Evolutionary conservation across 176 grass and related monocot genomes (phyloP), one percentile per base, ranked within the genome.

Genomic region (Raddia distichophylla): DNA sequence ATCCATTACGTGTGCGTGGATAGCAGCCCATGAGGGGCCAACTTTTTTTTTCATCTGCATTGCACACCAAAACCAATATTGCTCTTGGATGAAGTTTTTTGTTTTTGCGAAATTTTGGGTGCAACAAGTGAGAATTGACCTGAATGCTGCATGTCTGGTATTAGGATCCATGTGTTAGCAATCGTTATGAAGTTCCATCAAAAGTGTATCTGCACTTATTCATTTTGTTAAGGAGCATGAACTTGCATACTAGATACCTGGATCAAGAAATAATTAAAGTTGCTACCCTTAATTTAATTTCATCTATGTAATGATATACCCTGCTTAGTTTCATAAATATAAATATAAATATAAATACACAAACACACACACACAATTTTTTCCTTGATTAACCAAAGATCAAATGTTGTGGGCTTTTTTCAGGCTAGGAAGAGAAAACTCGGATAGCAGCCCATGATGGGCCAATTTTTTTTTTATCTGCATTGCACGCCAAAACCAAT

Each of bases 371-470:
- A n/a, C n/a, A 75, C 19, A 3, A 15, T 62, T 18, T 78, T 53
- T 56, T 32, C 12, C 15, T 55, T 82, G 18, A 3, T 34, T 63
- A 15, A 74, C 16, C n/a, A 40, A 3, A 78, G 53, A 51, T 84
- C 14, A 32, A 65, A 65, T 20, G n/a, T 7, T 60, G 17, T 59
- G 11, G 6, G 9, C 67, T 43, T 20, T 61, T 73, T 74, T 49
- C 79, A 98, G 95, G 88, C 92, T 82, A 56, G 81, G 84, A 98
- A 93, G 86, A 89, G 92, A 75, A 98, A 98, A 68, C 78, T 93
- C 7, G 92, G 95, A 73, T 67, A 32, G 59, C 63, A 32, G 59
- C 63, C 63, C 17, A 43, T 75, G 18, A 45, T 62, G 13, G 8
- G 44, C 22, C 0, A 72, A 76, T 5, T 46, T 46, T 60, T 35